Conservation (phyloP, 1,284 basidiomycete species). For the Austroboletus novae-zelandiae region DNA sequence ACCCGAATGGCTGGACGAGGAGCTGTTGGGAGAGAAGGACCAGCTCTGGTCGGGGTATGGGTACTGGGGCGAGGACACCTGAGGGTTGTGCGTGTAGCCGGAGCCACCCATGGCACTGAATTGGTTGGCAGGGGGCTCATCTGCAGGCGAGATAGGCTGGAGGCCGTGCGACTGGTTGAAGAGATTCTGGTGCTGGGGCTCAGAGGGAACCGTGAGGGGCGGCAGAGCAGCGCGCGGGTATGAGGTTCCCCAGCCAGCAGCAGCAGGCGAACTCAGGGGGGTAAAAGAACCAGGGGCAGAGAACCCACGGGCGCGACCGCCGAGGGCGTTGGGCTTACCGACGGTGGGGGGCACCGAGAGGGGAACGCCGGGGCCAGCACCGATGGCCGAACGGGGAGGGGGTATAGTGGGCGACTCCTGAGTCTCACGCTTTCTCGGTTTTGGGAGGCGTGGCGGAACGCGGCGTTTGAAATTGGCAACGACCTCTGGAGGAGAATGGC, state of each 20-base stretch:
- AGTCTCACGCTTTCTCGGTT: conserved; percentile 72
- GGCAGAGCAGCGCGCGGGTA: conserved; percentile 68
- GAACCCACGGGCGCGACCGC: conserved; percentile 69
- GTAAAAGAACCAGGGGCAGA: conserved; percentile 77
- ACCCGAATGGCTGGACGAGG: conserved; percentile 60
- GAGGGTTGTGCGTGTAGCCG: conserved; percentile 35
- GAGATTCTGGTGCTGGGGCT: conserved; percentile 53
- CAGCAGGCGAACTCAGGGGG: conserved; percentile 56
- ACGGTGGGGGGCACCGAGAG: conserved; percentile 52
- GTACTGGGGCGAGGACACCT: conserved; percentile 58
- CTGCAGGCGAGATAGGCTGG: conserved; percentile 62
- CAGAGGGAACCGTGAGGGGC: conserved; percentile 77
- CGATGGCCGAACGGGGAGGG: conserved; percentile 70
- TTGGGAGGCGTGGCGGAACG: conserved; percentile 85
- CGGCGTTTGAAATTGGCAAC: conserved; percentile 90
- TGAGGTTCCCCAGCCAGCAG: conserved; percentile 53
- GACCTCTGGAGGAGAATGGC: conserved; percentile 81
- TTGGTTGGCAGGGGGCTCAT: conserved; percentile 61
- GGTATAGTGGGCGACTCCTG: conserved; percentile 61
- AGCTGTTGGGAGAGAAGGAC: conserved; percentile 56
- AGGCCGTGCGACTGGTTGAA: conserved; percentile 59
- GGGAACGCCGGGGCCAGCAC: conserved; percentile 54
- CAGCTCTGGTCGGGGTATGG: conserved; percentile 57
- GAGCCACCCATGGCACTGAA: conserved; percentile 50
- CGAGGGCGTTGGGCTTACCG: conserved; percentile 39